Conservation (phyloP, 768 basidiomycete species). For the Leccinum obscurum region DNA sequence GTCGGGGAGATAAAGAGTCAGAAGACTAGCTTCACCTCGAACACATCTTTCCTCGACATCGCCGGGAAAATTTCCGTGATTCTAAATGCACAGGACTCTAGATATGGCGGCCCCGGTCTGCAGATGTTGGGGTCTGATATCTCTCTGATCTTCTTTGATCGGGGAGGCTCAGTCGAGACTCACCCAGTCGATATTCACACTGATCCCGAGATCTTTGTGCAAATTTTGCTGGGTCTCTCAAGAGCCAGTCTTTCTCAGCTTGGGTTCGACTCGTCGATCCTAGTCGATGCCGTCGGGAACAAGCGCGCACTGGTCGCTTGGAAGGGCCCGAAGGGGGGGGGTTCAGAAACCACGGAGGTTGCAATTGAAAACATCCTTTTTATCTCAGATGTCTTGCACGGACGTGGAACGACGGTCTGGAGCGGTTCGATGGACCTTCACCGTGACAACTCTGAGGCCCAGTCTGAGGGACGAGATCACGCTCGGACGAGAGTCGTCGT, state of each 20-base stretch:
- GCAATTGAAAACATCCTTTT: not conserved
- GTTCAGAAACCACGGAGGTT: not conserved
- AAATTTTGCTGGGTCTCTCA: not conserved
- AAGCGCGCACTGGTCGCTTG: not conserved
- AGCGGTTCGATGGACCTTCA: not conserved
- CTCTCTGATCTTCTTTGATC: not conserved
- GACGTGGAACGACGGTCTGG: not conserved
- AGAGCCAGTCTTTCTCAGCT: not conserved
- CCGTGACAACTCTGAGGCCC: not conserved
- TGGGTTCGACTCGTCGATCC: not conserved
- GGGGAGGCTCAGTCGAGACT: not conserved
- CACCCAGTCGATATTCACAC: not conserved
- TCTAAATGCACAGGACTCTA: not conserved
- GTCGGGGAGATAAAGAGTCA: not conserved
- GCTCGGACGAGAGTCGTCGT: not conserved
- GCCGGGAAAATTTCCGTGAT: not conserved
- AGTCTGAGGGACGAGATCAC: not conserved
- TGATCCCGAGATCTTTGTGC: not conserved
- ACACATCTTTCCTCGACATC: not conserved
- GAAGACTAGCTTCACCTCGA: not conserved
- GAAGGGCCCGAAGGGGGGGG: not conserved
- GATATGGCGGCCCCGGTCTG: not conserved
- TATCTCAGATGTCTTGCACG: not conserved
- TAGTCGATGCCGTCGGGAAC: not conserved
- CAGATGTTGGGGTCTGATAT: not conserved